Evolutionary conservation across 1,284 basidiomycete genomes (phyloP), one percentile per base, ranked within the genome.

Genomic region (Anthracocystis panici-leucophaei): DNA sequence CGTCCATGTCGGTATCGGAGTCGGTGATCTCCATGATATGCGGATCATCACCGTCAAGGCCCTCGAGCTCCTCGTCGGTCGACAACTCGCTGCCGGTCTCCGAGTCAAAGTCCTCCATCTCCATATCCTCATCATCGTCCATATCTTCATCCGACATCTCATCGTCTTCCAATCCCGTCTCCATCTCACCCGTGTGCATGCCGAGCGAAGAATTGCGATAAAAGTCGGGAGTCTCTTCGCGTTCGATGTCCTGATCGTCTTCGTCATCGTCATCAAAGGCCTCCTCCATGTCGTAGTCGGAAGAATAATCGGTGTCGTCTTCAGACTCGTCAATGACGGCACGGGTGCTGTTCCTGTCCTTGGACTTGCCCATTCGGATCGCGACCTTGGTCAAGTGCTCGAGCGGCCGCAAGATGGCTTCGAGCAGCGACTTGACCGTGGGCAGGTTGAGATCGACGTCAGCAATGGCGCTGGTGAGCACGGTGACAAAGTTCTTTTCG

Each of bases 401-500:
- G 53, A 99, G 87, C 7, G 97, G 95, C 35, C 92, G 90, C 38
- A 99, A 88, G 65, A 99, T 91, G 0, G 92, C 91, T 21, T 92
- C 91, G 18, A 99, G 91, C 29, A 98, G 88, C 41, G 90, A 89
- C 64, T 92, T 91, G 75, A 97, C 91, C 77, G 95, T 91, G 2
- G 97, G 97, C 86, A 95, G 96, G 84, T 97, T 97, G 57, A 98
- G 89, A 83, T 99, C 97, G 41, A 97, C 91, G 63, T 99, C 97
- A 8, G 93, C 91, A 10, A 98, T 88, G 12, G 94, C 92, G 55
- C 89, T 92, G 0, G 97, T 98, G 35, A 99, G 88, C 4, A 92
- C 91, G 7, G 92, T 89, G 21, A 98, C 97, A 80, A 93, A 97
- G 84, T 94, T 94, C 88, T 98, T 97, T 88, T 99, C 97, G 49